Base-by-base conservation (phyloP, 192 early-diverging fungal species). In the Coemansia guatemalensis region DNA sequence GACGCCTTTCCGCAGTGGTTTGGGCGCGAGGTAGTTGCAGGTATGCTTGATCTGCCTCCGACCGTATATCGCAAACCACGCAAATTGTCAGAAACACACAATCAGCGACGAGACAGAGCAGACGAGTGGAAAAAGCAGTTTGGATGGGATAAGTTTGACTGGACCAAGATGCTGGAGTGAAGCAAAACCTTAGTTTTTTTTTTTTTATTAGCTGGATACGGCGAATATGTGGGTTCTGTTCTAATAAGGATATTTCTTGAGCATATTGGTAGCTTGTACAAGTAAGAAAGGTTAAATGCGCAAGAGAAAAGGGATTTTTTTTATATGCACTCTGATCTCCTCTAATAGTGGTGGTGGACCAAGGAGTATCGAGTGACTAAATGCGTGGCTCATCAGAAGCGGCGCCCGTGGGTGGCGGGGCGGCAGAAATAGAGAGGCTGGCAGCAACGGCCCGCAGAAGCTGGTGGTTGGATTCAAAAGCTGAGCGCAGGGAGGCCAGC, bases 11-110 rank as follows among this genome's bases (percentile, higher is more conserved):
- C 85, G 39, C 84, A 83, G 18, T 96, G 91, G 84, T 95, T 99
- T 76, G 97, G 90, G 7, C 87, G 90, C 83, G 85, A 96, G 83
- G 84, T 93, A 8, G 68, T 95, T 33, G 95, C 86, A 7, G 90
- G 91, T 39, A 87, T 90, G 61, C 60, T 94, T 70, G 93, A 97
- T 68, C 75, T 95, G 60, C 79, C 88, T 9, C 88, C 93, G 0
- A 82, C 88, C 18, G 66, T 80, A 54, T 94, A 92, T 86, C 71
- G 94, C 59, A 81, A 75, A 62, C 92, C 90, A 33, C 88, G 74
- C 27, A 69, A 65, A 52, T 73, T 83, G 51, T 81, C 81, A 61
- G 57, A 73, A 49, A 74, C 61, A 32, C 88, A 86, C 47, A 73
- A 73, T 27, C 77, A 73, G 67, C 70, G 73, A 30, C 53, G 67